phyloP scores from a whole-genome alignment of 2,329 filamentous ascomycete genomes.

The Fusarium sp. region DNA sequence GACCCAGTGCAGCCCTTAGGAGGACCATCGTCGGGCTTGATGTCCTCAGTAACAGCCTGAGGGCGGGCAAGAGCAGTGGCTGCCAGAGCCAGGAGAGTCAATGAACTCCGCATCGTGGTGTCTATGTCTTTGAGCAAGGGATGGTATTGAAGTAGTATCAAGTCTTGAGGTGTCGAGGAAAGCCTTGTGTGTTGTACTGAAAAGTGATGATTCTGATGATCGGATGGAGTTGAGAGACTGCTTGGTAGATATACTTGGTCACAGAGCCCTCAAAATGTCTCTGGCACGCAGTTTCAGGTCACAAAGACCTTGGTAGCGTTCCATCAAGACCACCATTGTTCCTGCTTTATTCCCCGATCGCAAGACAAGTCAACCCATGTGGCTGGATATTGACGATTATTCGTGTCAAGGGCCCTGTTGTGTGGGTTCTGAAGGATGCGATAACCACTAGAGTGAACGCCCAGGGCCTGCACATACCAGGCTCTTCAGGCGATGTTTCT shows the following conservation, averaged over 20 bases:
- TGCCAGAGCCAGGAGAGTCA: constrained; percentile 54
- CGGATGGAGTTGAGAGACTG: constrained; percentile 1
- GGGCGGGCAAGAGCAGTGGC: constrained; percentile 60
- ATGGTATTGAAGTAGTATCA: neutral
- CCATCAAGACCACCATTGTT: constrained; percentile 9
- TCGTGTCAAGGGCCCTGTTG: neutral
- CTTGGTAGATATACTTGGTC: constrained; percentile 39
- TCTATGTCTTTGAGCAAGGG: neutral
- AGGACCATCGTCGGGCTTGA: constrained; percentile 64
- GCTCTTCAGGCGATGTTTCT: neutral
- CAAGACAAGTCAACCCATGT: constrained; percentile 20
- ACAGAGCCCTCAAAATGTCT: neutral
- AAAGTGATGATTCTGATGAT: constrained; percentile 6
- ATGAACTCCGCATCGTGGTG: constrained; percentile 38
- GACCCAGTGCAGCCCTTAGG: constrained; percentile 68
- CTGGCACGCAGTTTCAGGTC: constrained; percentile 32
- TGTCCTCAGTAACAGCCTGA: constrained; percentile 60
- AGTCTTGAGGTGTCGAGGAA: no score
- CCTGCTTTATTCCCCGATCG: constrained; percentile 33
- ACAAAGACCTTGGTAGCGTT: neutral
- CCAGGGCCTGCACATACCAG: constrained; percentile 22
- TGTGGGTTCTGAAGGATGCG: neutral
- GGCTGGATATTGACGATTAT: constrained; percentile 25
- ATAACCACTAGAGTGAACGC: constrained; percentile 18
- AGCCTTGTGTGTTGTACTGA: neutral